Evolutionary conservation across 495 filamentous ascomycete species (phyloP).

Genomic region (Cairneyella variabilis): DNA sequence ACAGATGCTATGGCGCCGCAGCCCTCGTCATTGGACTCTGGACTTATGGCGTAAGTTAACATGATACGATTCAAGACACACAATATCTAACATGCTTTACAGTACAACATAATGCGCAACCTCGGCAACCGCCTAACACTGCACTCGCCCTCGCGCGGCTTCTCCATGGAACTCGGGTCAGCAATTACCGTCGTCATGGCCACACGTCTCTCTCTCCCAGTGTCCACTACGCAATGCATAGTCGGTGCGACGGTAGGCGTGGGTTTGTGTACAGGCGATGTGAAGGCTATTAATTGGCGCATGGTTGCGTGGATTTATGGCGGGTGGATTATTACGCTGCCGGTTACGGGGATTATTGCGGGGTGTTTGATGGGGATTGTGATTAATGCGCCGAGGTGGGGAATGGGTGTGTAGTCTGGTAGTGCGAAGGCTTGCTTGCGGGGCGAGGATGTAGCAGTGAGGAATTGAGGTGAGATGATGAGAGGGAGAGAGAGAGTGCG

Average conservation of each 20-base stretch:
- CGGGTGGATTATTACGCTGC: conserved; percentile 58
- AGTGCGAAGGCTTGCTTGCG: too few species aligned
- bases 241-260: conserved; percentile 60
- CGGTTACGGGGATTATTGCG: conserved; percentile 50
- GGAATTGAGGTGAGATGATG: too few species aligned
- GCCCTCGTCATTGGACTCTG: conserved; percentile 52
- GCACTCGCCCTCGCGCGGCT: conserved; percentile 64
- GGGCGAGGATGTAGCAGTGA: too few species aligned
- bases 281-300: conserved; percentile 56
- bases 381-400: conserved; percentile 56
- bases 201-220: conserved; percentile 50
- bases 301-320: conserved; percentile 54
- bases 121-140: conserved; percentile 69
- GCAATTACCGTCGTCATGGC: conserved; percentile 67
- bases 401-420: too few species aligned
- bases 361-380: conserved; percentile 55
- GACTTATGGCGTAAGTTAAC: too few species aligned
- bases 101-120: conserved; percentile 72
- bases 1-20: conserved; percentile 41
- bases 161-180: conserved; percentile 64
- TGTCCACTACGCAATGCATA: conserved; percentile 60
- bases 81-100: too few species aligned
- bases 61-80: too few species aligned
- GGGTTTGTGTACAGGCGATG: conserved; percentile 55
- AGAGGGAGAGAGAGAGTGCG: too few species aligned